phyloP scores from a whole-genome alignment of 2,329 filamentous ascomycete species.

The Tetracladium maxilliforme region DNA sequence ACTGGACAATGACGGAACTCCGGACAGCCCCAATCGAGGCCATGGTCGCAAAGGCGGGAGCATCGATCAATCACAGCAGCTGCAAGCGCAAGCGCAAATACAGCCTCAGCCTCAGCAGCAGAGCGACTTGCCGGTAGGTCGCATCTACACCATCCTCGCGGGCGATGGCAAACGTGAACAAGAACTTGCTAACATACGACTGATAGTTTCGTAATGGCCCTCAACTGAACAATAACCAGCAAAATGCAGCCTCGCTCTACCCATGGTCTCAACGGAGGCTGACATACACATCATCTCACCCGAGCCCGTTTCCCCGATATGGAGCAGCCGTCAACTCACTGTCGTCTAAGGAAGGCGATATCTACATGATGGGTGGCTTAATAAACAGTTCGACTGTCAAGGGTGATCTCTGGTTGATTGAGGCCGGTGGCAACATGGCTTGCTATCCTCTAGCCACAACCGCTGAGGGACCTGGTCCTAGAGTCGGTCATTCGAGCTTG shows the following conservation, averaged over 20 bases:
- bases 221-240: constrained; percentile 24
- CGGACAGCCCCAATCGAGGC: constrained; percentile 50
- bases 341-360: constrained; percentile 89
- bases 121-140: too few species aligned
- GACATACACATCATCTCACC: constrained; percentile 68
- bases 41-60: constrained; percentile 42
- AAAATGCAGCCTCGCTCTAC: constrained; percentile 74
- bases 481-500: constrained; percentile 87
- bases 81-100: too few species aligned
- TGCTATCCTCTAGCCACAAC: constrained; percentile 89
- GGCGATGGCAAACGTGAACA: too few species aligned
- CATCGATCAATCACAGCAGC: too few species aligned
- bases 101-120: too few species aligned
- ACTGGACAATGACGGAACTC: constrained; percentile 44
- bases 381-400: constrained; percentile 94
- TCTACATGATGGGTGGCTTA: constrained; percentile 94
- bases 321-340: constrained; percentile 88
- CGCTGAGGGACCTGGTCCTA: constrained; percentile 83
- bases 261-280: constrained; percentile 89
- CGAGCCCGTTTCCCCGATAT: constrained; percentile 89
- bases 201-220: constrained; percentile 37
- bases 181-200: too few species aligned
- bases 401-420: constrained; percentile 95
- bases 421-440: constrained; percentile 73
- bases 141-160: too few species aligned